Conservation (phyloP, 805 yeast genomes). For the Candida endomychidarum region DNA sequence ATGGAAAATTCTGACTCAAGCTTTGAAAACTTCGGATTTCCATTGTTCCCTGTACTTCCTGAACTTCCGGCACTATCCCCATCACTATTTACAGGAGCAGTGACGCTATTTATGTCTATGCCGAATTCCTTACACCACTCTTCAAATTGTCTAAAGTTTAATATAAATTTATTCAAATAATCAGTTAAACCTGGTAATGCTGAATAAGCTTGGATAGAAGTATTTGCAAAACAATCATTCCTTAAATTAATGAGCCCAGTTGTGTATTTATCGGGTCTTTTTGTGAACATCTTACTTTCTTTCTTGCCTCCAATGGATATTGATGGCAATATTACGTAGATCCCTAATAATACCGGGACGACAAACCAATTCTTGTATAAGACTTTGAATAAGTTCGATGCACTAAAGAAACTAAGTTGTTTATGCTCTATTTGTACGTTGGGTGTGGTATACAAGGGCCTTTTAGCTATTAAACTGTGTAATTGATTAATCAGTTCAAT, state of each 20-base stretch:
- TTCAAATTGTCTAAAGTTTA: slow-evolving; percentile 24
- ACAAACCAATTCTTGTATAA: slow-evolving; percentile 1
- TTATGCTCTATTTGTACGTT: neutral
- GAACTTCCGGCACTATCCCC: slow-evolving; percentile 3
- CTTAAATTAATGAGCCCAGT: slow-evolving; percentile 81
- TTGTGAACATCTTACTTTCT: slow-evolving; percentile 36
- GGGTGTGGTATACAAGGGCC: slow-evolving; percentile 5
- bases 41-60: neutral
- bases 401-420: neutral
- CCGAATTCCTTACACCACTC: slow-evolving; percentile 19
- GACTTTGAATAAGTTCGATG: slow-evolving; percentile 1
- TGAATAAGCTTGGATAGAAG: slow-evolving; percentile 78
- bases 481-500: slow-evolving; percentile 13
- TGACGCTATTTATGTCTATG: slow-evolving; percentile 17
- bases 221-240: slow-evolving; percentile 91
- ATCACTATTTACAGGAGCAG: slow-evolving; percentile 6
- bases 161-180: slow-evolving; percentile 50
- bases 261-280: slow-evolving; percentile 69
- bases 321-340: slow-evolving; percentile 14
- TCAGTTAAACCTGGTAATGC: slow-evolving; percentile 57
- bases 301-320: neutral
- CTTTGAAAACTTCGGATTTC: slow-evolving; percentile 21
- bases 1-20: slow-evolving; percentile 31
- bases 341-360: slow-evolving; percentile 5
- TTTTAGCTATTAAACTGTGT: slow-evolving; percentile 11